Evolutionary conservation across 2,329 filamentous ascomycete genomes (phyloP).

Genomic region (Phoma sp.): DNA sequence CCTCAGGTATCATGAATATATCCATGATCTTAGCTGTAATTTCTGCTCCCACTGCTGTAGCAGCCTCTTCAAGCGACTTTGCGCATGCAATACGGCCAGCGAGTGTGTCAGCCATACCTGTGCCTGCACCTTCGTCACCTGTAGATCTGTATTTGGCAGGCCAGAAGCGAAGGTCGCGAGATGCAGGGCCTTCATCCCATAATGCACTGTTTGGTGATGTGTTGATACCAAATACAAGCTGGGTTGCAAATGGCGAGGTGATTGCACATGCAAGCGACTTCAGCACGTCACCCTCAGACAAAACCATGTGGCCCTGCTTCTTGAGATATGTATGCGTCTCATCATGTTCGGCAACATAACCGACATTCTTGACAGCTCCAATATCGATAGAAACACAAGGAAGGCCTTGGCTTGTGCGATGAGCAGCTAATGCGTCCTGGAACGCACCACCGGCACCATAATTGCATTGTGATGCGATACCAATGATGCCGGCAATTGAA

Average conservation of each 20-base stretch:
- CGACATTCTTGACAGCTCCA: constrained; percentile 22
- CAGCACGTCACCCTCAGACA: constrained; percentile 1
- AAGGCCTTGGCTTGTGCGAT: constrained; percentile 20
- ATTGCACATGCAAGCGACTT: constrained; percentile 5
- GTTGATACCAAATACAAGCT: constrained; percentile 7
- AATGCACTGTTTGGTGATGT: constrained; percentile 4
- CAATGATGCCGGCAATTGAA: constrained; percentile 27
- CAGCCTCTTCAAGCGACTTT: constrained; percentile 3
- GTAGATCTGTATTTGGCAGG: constrained; percentile 4
- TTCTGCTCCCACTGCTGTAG: not conserved
- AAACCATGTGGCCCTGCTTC: constrained; percentile 2
- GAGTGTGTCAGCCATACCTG: not conserved
- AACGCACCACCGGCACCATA: constrained; percentile 33
- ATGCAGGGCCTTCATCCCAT: constrained; percentile 2
- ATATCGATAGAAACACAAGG: constrained; percentile 47
- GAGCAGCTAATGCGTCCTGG: constrained; percentile 28
- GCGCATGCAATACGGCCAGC: constrained; percentile 3
- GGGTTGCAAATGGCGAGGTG: constrained; percentile 2
- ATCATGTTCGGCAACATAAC: constrained; percentile 33
- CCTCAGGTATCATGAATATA: not conserved
- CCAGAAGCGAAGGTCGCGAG: constrained; percentile 8
- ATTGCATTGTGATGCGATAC: constrained; percentile 24
- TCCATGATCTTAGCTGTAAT: not conserved
- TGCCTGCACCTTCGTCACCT: not conserved
- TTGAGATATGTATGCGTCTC: constrained; percentile 3